Evolutionary conservation across 2,329 filamentous ascomycete genomes (phyloP).

Genomic region (Scopulariopsis brevicaulis): DNA sequence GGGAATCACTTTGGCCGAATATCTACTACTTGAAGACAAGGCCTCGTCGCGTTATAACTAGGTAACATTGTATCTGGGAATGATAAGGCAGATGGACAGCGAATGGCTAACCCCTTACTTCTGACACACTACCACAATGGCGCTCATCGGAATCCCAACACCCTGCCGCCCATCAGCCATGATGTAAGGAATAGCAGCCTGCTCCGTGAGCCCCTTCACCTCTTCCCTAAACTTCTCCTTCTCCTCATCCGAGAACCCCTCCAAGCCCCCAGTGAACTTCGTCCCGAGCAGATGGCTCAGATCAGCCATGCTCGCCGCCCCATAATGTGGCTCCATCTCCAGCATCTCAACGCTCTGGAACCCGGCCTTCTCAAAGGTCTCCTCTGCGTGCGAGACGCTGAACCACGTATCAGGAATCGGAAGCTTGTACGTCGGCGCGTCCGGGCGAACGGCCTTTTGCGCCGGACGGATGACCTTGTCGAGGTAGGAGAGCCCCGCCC

Average conservation of each 20-base stretch:
- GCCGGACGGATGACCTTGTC: conserved; percentile 7
- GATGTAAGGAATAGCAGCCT: not conserved
- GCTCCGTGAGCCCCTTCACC: not conserved
- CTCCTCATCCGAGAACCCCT: conserved; percentile 6
- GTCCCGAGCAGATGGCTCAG: not conserved
- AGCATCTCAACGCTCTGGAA: conserved; percentile 4
- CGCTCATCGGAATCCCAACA: conserved; percentile 5
- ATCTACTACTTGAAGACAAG: too few species aligned
- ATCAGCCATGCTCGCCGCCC: not conserved
- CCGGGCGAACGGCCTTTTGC: conserved; percentile 7
- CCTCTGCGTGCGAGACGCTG: conserved; percentile 1
- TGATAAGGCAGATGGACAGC: too few species aligned
- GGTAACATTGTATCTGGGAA: too few species aligned
- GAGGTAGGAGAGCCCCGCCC: conserved; percentile 11
- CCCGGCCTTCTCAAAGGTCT: conserved; percentile 1
- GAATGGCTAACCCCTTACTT: not conserved
- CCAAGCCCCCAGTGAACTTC: conserved; percentile 1
- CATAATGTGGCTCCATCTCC: conserved; percentile 4
- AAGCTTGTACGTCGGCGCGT: conserved; percentile 6
- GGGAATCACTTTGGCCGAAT: too few species aligned
- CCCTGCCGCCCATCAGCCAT: conserved; percentile 1
- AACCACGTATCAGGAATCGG: conserved; percentile 9
- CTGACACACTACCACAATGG: conserved; percentile 6
- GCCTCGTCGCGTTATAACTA: too few species aligned
- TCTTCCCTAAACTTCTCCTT: not conserved